These are phyloP conservation scores for Mucor velutinosus DNA, from an alignment of 371 early-diverging fungal species.

Conservation along the genomic window DNA sequence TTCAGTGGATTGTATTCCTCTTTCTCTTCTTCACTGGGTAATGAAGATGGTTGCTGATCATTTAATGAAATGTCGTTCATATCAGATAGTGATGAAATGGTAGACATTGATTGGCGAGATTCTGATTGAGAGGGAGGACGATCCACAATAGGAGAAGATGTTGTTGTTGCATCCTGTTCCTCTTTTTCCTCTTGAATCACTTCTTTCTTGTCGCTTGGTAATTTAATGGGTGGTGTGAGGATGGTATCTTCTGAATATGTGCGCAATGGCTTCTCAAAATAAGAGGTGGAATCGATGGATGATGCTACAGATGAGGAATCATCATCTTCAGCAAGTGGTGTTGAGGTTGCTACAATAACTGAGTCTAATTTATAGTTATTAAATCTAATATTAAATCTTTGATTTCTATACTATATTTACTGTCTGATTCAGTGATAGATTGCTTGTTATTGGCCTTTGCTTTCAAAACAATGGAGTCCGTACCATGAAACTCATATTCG, in stretches of 20 bases:
- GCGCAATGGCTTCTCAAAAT: constrained; percentile 24
- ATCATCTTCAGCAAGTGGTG: background rate
- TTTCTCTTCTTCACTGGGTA: background rate
- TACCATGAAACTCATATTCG: constrained; percentile 11
- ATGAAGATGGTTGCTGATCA: background rate
- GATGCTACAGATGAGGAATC: background rate
- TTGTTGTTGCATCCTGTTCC: background rate
- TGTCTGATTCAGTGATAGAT: background rate
- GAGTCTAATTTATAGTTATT: constrained; percentile 9
- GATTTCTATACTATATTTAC: background rate
- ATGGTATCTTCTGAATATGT: constrained; percentile 22
- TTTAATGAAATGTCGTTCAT: constrained; percentile 9
- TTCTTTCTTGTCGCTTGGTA: background rate
- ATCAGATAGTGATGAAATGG: constrained; percentile 8
- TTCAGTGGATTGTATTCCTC: constrained; percentile 15
- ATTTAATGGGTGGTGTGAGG: constrained; percentile 1
- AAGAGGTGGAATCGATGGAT: constrained; percentile 2
- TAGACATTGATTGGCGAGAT: constrained; percentile 1
- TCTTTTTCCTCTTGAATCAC: background rate
- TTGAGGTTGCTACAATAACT: background rate
- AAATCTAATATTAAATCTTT: background rate
- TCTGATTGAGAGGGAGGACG: background rate
- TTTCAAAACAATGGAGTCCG: background rate
- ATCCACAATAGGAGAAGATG: background rate
- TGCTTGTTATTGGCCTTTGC: background rate